Base-by-base conservation (phyloP, 2,329 filamentous ascomycete species). In the Fusarium hostae region DNA sequence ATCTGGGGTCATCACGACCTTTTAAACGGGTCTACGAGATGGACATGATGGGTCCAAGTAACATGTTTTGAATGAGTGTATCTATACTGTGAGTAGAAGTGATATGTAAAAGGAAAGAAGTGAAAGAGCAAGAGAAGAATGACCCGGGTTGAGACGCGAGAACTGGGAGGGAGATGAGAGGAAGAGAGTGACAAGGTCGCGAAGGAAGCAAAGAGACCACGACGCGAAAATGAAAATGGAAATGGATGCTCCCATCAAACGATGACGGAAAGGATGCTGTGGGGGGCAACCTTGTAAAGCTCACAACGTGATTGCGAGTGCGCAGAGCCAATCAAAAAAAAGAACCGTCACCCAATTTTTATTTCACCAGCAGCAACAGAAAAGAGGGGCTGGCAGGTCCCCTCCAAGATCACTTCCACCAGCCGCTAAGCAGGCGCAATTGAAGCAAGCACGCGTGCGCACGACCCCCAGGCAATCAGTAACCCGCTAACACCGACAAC, bases 381-480 rank as follows among this genome's bases (percentile, higher is more conserved):
- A 71, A 71, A 71, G 68, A 71, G 67, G 68, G 68, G 67, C 68
- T 58, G 47, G 47, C 67, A 70, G 64, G 47, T 61, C 50, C 58
- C 68, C 58, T 50, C 52, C 68, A 59, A 72, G 67, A 68, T 71
- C 72, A 68, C 63, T 66, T 72, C 69, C 58, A 62, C 69, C 60
- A 65, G 61, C 63, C 63, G 54, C 57, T 57, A 68, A 48, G 30
- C 32, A 61, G 16, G 39, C 48, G 48, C 34, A 52, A 52, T 37
- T 37, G 47, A 51, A 62, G 65, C 67, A 73, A 63, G 63, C 67
- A 72, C 66, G 72, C 71, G 72, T 74, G 71, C 67, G 40, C 71
- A 72, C 72, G 63, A 71, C 73, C 70, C 75, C 69, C 50, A 62
- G 72, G 76, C 79, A 88, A 89, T 90, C 88, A 89, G 88, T 87